Percentiles rank a stretch among this genome's conserved stretches.
Conservation (phyloP, 176 grass and related monocot species). For the Oryza coarctata region DNA sequence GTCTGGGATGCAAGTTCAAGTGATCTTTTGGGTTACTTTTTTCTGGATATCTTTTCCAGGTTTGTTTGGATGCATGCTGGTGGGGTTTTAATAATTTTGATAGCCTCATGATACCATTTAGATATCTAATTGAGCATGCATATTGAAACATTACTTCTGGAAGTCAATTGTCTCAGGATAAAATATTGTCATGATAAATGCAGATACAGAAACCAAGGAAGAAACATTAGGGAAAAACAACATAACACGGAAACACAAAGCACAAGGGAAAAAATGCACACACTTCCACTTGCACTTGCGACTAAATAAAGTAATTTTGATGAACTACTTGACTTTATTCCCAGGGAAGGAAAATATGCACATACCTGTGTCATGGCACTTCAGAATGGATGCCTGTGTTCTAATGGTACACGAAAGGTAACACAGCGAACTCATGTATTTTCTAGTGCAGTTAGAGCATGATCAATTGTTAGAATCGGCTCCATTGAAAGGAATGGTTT, state of each 20-base stretch:
- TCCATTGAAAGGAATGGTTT: background rate
- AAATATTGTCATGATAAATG: background rate
- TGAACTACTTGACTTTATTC: slow-evolving; percentile 18
- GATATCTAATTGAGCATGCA: background rate
- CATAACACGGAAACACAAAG: background rate
- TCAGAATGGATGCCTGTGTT: slow-evolving; percentile 85
- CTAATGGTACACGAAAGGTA: slow-evolving; percentile 82
- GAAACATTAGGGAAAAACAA: slow-evolving; percentile 4
- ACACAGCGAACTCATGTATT: slow-evolving; percentile 32
- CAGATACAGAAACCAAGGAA: slow-evolving; percentile 5
- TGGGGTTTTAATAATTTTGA: slow-evolving; percentile 21
- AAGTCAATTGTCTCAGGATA: slow-evolving; percentile 1
- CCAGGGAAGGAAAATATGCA: slow-evolving; percentile 84
- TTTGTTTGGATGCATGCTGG: slow-evolving; percentile 41
- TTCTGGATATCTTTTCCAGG: slow-evolving; percentile 85
- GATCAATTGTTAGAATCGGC: slow-evolving; percentile 15
- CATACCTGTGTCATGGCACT: slow-evolving; percentile 90
- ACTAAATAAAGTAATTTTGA: background rate
- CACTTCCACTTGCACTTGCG: background rate
- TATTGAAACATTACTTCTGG: slow-evolving; percentile 14
- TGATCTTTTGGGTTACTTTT: slow-evolving; percentile 92
- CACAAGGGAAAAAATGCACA: background rate
- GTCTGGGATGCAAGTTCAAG: slow-evolving; percentile 77
- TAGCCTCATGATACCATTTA: slow-evolving; percentile 4
- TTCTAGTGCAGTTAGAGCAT: slow-evolving; percentile 6